phyloP scores from a whole-genome alignment of 208 protist genomes.

The Leishmania tarentolae region DNA sequence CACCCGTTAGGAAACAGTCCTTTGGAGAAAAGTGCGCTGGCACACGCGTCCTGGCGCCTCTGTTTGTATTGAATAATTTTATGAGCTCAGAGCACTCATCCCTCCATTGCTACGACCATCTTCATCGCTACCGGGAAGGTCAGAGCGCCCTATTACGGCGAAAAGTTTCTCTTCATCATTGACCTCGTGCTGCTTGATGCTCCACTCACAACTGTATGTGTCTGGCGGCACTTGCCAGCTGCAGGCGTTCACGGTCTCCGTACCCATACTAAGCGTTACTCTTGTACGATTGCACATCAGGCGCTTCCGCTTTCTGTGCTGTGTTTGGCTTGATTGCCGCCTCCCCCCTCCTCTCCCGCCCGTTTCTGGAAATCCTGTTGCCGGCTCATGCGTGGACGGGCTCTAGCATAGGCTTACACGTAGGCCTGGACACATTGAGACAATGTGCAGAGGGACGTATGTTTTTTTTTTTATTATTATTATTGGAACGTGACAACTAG shows the following conservation, averaged over 20 bases:
- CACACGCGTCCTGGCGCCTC: conserved; percentile 61
- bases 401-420: background rate
- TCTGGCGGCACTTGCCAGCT: conserved; percentile 62
- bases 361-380: background rate
- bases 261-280: conserved; percentile 71
- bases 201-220: conserved; percentile 44
- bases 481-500: background rate
- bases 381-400: background rate
- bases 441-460: background rate
- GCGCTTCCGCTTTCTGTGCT: background rate
- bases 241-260: conserved; percentile 49
- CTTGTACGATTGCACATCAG: background rate
- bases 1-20: conserved; percentile 38
- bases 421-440: background rate
- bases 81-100: conserved; percentile 72
- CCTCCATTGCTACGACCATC: conserved; percentile 67
- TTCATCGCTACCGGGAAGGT: conserved; percentile 40
- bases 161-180: conserved; percentile 72
- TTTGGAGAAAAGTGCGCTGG: conserved; percentile 59
- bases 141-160: conserved; percentile 62
- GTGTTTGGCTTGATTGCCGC: background rate
- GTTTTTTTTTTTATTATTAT: too few relatives aligned
- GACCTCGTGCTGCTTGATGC: conserved; percentile 45
- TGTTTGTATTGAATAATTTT: conserved; percentile 59
- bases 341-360: background rate